Conservation (phyloP, 176 grass and related monocot species). For the Oryza brachyantha region DNA sequence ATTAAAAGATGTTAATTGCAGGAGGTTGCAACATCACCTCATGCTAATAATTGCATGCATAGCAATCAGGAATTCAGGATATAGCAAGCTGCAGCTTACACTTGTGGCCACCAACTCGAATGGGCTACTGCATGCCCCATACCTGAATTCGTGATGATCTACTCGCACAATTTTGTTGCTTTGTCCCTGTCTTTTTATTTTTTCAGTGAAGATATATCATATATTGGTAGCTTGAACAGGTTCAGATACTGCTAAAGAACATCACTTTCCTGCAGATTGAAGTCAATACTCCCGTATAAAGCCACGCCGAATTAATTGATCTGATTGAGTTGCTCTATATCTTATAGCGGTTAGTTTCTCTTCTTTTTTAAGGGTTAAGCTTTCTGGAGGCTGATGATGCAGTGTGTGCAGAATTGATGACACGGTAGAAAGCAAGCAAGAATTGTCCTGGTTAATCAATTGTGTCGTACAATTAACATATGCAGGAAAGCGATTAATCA, state of each 20-base stretch:
- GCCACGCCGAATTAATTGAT: neutral
- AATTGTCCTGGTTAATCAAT: neutral
- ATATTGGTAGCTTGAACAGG: neutral
- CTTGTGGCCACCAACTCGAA: neutral
- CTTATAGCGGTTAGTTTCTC: neutral
- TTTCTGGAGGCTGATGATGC: neutral
- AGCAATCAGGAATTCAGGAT: neutral
- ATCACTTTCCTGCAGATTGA: neutral
- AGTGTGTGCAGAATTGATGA: neutral
- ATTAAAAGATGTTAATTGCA: neutral
- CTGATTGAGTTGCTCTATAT: too few species aligned
- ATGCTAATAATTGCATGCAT: neutral
- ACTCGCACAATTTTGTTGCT: neutral
- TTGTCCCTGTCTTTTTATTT: neutral
- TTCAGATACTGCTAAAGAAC: neutral
- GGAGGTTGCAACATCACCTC: neutral
- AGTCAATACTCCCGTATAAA: constrained; percentile 13
- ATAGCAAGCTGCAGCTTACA: neutral
- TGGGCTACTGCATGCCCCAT: too few species aligned
- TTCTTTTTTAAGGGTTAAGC: neutral
- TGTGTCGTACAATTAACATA: neutral
- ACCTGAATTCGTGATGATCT: neutral
- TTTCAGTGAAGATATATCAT: neutral
- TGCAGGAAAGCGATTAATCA: neutral
- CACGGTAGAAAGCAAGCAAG: neutral